These are phyloP conservation scores for Didymella segeticola DNA, from an alignment of 2,329 filamentous ascomycete species.

Conservation along the genomic window DNA sequence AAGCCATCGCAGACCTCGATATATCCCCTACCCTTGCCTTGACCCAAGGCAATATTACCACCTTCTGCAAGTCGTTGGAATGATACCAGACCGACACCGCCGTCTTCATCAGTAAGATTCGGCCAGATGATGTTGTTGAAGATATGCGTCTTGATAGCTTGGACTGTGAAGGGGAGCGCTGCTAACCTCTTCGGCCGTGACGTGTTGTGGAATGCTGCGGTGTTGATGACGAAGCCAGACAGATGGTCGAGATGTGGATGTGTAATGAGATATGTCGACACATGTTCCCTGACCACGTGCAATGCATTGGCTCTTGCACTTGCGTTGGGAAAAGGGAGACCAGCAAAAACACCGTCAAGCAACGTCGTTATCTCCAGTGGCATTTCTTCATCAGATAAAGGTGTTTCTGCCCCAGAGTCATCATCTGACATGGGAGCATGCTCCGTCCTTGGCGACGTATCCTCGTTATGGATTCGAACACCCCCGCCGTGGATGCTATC, in stretches of 20 bases:
- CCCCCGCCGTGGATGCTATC: slow-evolving; percentile 28
- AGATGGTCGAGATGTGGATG: slow-evolving; percentile 98
- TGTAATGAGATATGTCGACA: slow-evolving; percentile 90
- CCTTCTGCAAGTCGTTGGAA: slow-evolving; percentile 89
- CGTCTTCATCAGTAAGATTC: slow-evolving; percentile 94
- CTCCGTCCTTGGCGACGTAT: slow-evolving; percentile 36
- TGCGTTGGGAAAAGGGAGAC: slow-evolving; percentile 71
- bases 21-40: slow-evolving; percentile 81
- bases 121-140: slow-evolving; percentile 99
- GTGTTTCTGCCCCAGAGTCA: slow-evolving; percentile 38
- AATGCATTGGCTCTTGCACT: slow-evolving; percentile 79
- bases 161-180: slow-evolving; percentile 85
- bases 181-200: slow-evolving; percentile 83
- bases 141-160: slow-evolving; percentile 89
- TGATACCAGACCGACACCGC: slow-evolving; percentile 88
- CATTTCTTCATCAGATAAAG: slow-evolving; percentile 33
- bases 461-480: slow-evolving; percentile 22
- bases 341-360: slow-evolving; percentile 75
- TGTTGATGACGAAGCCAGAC: slow-evolving; percentile 90
- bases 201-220: slow-evolving; percentile 80
- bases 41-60: slow-evolving; percentile 82
- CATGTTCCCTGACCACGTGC: slow-evolving; percentile 76
- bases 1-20: slow-evolving; percentile 87
- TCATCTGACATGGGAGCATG: slow-evolving; percentile 33
- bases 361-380: slow-evolving; percentile 62